Base-by-base conservation (phyloP, 1,284 basidiomycete genomes). In the Polyporus tsugae region DNA sequence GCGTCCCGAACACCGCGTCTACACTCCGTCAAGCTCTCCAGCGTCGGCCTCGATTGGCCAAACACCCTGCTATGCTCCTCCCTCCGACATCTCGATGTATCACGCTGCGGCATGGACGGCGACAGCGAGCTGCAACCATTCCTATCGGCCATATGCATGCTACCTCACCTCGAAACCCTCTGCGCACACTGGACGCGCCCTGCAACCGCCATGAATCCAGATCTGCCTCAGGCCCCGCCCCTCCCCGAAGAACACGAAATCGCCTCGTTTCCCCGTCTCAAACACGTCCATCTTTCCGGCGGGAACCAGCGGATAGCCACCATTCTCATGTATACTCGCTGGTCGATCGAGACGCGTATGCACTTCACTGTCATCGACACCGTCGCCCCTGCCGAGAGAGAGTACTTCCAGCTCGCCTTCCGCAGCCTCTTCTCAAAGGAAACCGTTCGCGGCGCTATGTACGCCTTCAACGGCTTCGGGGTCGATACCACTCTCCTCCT, bases 21-120 rank as follows among this genome's bases (percentile, higher is more conserved):
- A 33, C 53, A 57, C 17, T 57, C 62, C 13, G 17, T 58, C 25
- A 19, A 29, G 52, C 22, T 63, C 22, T 58, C 53, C 6, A 52
- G 53, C 25, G 35, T 63, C 15, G 39, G 5, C 38, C 6, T 63
- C 62, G 25, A 57, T 10, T 41, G 19, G 52, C 62, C 62, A 10
- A 63, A 57, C 62, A 42, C 62, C 25, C 10, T 63, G 4, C 41
- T 63, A 39, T 38, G 36, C 25, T 25, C 42, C 4, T 63, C 62
- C 13, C 62, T 63, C 29, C 52, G 52, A 33, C 62, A 63, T 22
- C 62, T 63, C 15, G 62, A 63, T 29, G 33, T 63, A 22, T 29
- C 53, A 15, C 19, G 33, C 19, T 63, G 62, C 53, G 49, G 41
- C 15, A 57, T 63, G n/a, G 53, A 57, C 11, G 52, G 17, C 3